Percentiles rank a stretch among this genome's conserved stretches.
Evolutionary conservation across 1,284 basidiomycete species (phyloP).

Genomic region (Vanrija pseudolonga): DNA sequence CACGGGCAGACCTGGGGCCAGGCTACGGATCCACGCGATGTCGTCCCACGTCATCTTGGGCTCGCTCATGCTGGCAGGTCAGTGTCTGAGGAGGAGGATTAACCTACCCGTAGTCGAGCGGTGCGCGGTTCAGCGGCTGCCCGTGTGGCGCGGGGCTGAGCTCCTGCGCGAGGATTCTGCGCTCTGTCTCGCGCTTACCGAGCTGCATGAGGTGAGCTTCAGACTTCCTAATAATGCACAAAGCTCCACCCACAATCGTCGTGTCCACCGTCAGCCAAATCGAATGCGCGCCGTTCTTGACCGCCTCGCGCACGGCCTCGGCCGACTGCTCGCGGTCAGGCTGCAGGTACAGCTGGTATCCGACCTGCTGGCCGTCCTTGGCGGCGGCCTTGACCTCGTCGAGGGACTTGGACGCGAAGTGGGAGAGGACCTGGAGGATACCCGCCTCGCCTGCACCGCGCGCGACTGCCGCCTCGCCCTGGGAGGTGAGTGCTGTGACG

Average conservation of each 20-base stretch:
- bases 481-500: slow-evolving; percentile 6
- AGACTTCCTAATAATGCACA: slow-evolving; percentile 18
- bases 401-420: slow-evolving; percentile 48
- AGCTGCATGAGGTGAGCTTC: slow-evolving; percentile 11
- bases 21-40: slow-evolving; percentile 50
- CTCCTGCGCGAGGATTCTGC: slow-evolving; percentile 12
- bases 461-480: slow-evolving; percentile 53
- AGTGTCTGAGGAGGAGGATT: background rate
- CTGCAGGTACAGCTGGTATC: slow-evolving; percentile 41
- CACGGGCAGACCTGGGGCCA: slow-evolving; percentile 48
- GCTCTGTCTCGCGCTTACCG: slow-evolving; percentile 20
- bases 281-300: slow-evolving; percentile 43
- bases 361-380: slow-evolving; percentile 29
- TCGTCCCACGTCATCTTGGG: slow-evolving; percentile 44
- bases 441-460: slow-evolving; percentile 46
- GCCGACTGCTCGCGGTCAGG: slow-evolving; percentile 40
- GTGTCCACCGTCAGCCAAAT: slow-evolving; percentile 53
- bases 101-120: background rate
- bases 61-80: slow-evolving; percentile 1
- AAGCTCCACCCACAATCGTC: slow-evolving; percentile 31
- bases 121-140: slow-evolving; percentile 9
- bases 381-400: slow-evolving; percentile 50
- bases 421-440: slow-evolving; percentile 50
- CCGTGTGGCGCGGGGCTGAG: slow-evolving; percentile 12
- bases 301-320: slow-evolving; percentile 44